Base-by-base conservation (phyloP, 345 rosid species). In the Dimocarpus longan region DNA sequence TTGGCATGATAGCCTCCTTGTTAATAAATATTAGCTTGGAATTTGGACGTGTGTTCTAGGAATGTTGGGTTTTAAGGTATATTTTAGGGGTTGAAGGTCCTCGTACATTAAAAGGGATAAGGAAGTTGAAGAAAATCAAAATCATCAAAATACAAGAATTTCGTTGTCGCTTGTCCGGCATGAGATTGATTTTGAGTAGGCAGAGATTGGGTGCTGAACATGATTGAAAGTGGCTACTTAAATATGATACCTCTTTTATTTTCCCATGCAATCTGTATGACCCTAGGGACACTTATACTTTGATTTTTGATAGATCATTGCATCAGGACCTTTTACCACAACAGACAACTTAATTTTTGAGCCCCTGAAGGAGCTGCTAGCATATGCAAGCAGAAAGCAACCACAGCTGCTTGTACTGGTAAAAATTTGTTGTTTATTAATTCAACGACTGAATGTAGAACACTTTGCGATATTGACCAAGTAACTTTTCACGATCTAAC, bases 271-370 rank as follows among this genome's bases (percentile, higher is more conserved):
- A 68, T 73, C 32, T 71, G 57, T 79, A n/a, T 26, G 75, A 64
- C 63, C 59, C 64, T 16, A 28, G 40, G 40, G 73, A 43, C 66
- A 60, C 66, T 78, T 26, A 52, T 44, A 39, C 39, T 13, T 10
- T 40, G 37, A 62, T 63, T 77, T 78, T 63, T 54, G 24, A 79
- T 87, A 96, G 97, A 89, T 94, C 75, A 87, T 93, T 88, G 97
- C 97, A 65, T 87, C 98, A 18, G 99, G 97, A 62, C 98, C 98
- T 75, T 96, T 92, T 84, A 91, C 95, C 28, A 93, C 98, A 32
- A 77, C 86, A 63, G 99, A 91, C 85, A 94, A 92, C 86, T 85
- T 96, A 74, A 83, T 85, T 72, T 96, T 94, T 82, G 99, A 94
- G 87, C 98, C 98, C 82, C 88, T 93, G 73, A 83, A 71, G 37